Evolutionary conservation across 805 yeast genomes (phyloP).

Genomic region (Sugiyamaella qingdaonensis): DNA sequence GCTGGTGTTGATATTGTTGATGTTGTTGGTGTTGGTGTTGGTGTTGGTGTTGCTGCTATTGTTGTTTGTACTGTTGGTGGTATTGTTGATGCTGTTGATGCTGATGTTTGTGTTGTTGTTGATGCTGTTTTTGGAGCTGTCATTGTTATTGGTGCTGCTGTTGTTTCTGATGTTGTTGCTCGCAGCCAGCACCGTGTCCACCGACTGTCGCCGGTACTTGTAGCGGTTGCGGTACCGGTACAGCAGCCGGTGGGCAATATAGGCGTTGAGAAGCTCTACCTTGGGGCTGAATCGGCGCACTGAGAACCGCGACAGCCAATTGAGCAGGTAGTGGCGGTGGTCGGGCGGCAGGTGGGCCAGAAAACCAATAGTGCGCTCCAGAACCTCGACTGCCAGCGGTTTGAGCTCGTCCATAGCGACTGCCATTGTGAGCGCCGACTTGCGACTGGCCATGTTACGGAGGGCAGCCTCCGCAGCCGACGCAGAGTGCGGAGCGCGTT

Average conservation of each 20-base stretch:
- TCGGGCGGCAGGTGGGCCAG: slow-evolving; percentile 47
- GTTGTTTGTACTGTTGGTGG: too few relatives aligned
- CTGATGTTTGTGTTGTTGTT: too few relatives aligned
- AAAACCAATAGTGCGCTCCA: slow-evolving; percentile 66
- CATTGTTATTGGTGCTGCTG: too few relatives aligned
- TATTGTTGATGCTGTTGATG: too few relatives aligned
- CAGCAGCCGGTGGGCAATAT: slow-evolving; percentile 71
- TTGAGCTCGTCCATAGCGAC: slow-evolving; percentile 18
- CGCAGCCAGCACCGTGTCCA: not conserved
- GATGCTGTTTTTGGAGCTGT: too few relatives aligned
- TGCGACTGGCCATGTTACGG: not conserved
- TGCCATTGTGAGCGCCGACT: not conserved
- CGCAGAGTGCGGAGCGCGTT: slow-evolving; percentile 18
- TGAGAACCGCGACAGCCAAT: slow-evolving; percentile 52
- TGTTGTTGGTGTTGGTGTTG: too few relatives aligned
- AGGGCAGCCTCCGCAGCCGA: not conserved
- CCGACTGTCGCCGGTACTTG: not conserved
- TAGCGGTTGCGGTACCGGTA: slow-evolving; percentile 26
- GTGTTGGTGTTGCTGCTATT: too few relatives aligned
- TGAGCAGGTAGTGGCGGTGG: slow-evolving; percentile 43
- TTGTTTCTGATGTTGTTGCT: too few relatives aligned
- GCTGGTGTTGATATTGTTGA: too few relatives aligned
- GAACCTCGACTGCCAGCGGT: slow-evolving; percentile 58
- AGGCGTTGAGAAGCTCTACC: slow-evolving; percentile 67
- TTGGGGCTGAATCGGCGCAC: slow-evolving; percentile 44